Base-by-base conservation (phyloP, 2,329 filamentous ascomycete genomes). In the Mollisiaceae sp. region DNA sequence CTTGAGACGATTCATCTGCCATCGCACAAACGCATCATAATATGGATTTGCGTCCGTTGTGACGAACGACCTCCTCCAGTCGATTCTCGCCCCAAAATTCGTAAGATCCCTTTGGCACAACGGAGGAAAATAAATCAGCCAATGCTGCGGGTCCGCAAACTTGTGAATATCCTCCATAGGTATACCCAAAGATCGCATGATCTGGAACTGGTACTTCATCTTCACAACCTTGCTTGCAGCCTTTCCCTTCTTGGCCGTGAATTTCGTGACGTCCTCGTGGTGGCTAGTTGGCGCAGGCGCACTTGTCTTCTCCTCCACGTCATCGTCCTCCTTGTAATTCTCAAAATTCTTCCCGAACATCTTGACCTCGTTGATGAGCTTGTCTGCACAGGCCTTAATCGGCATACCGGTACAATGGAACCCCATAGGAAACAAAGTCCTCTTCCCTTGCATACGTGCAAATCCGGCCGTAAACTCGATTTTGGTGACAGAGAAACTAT, bases 401-500 rank as follows among this genome's bases (percentile, higher is more conserved):
- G 94, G 93, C 90, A 99, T 96, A 73, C 95, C 95, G 0, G 94
- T 98, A 81, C 91, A 93, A 83, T 99, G 95, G 82, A 93, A 99
- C 38, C 94, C 95, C 75, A 95, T 90, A 64, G 95, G 95, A 78
- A 95, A 97, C 61, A 98, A 83, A 64, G 90, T 85, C 61, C 90
- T 86, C 83, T 94, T 94, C 75, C 95, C 95, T 78, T 93, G 88
- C 92, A 98, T 96, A 63, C 94, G 86, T 56, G 91, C 90, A 76
- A 93, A 94, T 52, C 94, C 93, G 27, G 91, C 87, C 65, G 89
- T 90, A 78, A 98, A 99, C 80, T 99, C 95, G 73, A 97, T 89
- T 80, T 99, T 99, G 75, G 87, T 91, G 67, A 92, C 89, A 24
- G 93, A 95, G 79, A 99, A 98, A 72, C 89, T 90, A 82, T 99